phyloP scores from a whole-genome alignment of 768 basidiomycete species.

The Stropharia rugosoannulata region DNA sequence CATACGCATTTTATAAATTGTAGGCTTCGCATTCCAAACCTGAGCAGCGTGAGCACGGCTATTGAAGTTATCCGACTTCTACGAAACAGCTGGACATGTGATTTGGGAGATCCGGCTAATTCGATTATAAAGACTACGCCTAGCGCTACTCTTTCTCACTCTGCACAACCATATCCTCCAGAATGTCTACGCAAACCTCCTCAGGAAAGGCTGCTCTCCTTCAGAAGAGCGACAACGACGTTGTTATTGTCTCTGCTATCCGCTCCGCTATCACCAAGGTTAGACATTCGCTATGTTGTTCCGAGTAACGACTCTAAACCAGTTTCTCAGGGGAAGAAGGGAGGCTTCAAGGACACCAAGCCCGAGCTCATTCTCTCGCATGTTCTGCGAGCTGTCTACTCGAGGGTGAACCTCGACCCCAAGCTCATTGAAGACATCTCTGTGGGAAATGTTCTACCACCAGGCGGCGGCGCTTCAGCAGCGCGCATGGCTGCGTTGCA shows the following conservation, averaged over 20 bases:
- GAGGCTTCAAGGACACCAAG: constrained; percentile 88
- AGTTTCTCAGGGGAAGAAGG: constrained; percentile 64
- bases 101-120: constrained; percentile 8
- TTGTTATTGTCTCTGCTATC: constrained; percentile 87
- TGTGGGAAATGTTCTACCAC: constrained; percentile 87
- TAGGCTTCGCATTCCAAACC: too few relatives aligned
- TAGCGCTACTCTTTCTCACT: constrained; percentile 8
- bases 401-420: constrained; percentile 70
- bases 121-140: background rate
- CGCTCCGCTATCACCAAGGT: constrained; percentile 94
- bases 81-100: constrained; percentile 3
- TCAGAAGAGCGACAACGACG: constrained; percentile 77
- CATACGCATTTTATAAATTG: too few relatives aligned
- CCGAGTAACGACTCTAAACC: constrained; percentile 3
- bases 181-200: constrained; percentile 36
- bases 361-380: constrained; percentile 81
- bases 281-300: constrained; percentile 8
- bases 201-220: constrained; percentile 60
- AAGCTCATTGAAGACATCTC: constrained; percentile 80
- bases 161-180: constrained; percentile 14
- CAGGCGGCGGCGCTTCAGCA: constrained; percentile 76
- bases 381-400: constrained; percentile 74
- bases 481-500: constrained; percentile 88
- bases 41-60: background rate
- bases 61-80: constrained; percentile 2